Evolutionary conservation across 306 rosid genomes (phyloP).

Genomic region (Pterocarpus santalinus): DNA sequence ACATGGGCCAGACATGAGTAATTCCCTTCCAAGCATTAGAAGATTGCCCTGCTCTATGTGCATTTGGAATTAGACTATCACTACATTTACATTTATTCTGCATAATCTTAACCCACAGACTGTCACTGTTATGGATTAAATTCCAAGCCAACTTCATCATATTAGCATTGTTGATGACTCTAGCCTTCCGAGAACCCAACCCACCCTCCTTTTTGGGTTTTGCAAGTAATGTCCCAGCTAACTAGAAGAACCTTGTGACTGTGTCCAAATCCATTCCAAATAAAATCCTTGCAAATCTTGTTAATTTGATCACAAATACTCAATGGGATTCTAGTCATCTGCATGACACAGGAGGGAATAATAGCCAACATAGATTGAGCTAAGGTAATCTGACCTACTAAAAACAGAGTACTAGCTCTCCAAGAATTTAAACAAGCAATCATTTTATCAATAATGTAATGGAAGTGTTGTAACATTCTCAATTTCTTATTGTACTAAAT

Average conservation of each 20-base stretch:
- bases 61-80: background rate
- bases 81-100: background rate
- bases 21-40: too few relatives aligned
- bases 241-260: background rate
- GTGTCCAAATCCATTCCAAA: background rate
- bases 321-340: background rate
- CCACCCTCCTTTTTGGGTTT: background rate
- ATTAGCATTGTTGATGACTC: background rate
- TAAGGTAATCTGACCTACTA: too few relatives aligned
- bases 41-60: too few relatives aligned
- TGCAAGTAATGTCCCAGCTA: background rate
- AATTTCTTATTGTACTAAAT: too few relatives aligned
- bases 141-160: background rate
- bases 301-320: background rate
- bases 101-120: background rate
- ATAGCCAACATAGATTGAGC: too few relatives aligned
- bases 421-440: too few relatives aligned
- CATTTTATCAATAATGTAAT: too few relatives aligned
- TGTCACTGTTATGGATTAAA: background rate
- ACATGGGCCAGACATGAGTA: too few relatives aligned
- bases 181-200: background rate
- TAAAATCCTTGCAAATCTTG: background rate
- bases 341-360: too few relatives aligned
- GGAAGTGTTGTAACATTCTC: too few relatives aligned
- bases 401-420: too few relatives aligned